Conservation (phyloP, 2,329 filamentous ascomycete species). For the Botrytis byssoidea region DNA sequence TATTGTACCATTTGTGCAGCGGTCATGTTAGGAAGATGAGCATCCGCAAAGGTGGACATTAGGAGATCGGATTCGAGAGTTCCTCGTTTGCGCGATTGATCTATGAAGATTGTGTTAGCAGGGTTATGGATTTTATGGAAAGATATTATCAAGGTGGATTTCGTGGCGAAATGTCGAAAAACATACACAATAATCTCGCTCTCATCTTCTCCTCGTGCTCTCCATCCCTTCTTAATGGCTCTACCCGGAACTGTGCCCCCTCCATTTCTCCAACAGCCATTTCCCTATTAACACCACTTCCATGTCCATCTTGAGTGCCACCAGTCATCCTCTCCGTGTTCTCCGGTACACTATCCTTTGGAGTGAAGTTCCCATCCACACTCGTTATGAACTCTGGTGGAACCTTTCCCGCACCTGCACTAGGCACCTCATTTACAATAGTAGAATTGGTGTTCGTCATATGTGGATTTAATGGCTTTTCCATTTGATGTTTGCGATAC, state of each 20-base stretch:
- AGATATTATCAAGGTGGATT: not conserved
- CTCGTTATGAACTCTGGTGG: slow-evolving; percentile 61
- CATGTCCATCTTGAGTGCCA: slow-evolving; percentile 54
- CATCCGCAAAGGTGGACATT: slow-evolving; percentile 89
- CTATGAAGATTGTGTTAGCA: slow-evolving; percentile 48
- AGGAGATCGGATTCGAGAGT: slow-evolving; percentile 95
- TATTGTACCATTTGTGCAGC: slow-evolving; percentile 74
- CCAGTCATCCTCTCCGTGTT: slow-evolving; percentile 66
- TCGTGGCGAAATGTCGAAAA: not conserved
- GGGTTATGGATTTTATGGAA: not conserved
- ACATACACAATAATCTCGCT: slow-evolving; percentile 70
- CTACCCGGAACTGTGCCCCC: slow-evolving; percentile 80
- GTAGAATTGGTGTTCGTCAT: slow-evolving; percentile 64
- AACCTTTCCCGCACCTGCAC: slow-evolving; percentile 53
- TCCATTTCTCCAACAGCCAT: slow-evolving; percentile 84
- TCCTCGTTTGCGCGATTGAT: slow-evolving; percentile 95
- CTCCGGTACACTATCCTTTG: slow-evolving; percentile 59
- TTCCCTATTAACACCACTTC: slow-evolving; percentile 52
- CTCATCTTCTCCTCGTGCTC: slow-evolving; percentile 86
- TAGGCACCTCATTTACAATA: slow-evolving; percentile 61
- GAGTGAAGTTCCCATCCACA: slow-evolving; percentile 54
- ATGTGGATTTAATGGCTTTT: slow-evolving; percentile 59
- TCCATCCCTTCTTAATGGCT: slow-evolving; percentile 80
- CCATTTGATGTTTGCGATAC: slow-evolving; percentile 55
- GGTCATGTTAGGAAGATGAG: slow-evolving; percentile 73